Percentiles rank a stretch among this genome's conserved stretches.
Conservation (phyloP, 148 eudicot genomes). For the Drosera capensis region DNA sequence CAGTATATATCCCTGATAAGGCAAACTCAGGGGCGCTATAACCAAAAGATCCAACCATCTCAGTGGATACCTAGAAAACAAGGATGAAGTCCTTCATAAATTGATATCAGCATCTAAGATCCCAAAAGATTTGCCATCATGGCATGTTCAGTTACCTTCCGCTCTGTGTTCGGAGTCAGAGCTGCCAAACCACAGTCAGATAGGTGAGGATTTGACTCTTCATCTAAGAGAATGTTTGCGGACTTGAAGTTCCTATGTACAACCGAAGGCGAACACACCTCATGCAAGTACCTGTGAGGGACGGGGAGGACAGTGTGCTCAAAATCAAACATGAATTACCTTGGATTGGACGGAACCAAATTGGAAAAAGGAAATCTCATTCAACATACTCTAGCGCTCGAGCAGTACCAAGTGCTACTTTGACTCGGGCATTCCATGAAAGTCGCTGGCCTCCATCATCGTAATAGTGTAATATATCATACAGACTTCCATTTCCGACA, state of each 20-base stretch:
- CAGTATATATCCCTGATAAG: slow-evolving; percentile 87
- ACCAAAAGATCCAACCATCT: slow-evolving; percentile 92
- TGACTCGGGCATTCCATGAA: slow-evolving; percentile 77
- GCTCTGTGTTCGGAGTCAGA: slow-evolving; percentile 75
- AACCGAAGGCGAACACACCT: slow-evolving; percentile 56
- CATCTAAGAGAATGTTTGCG: slow-evolving; percentile 67
- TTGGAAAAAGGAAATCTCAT: neutral
- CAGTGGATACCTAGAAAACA: slow-evolving; percentile 57
- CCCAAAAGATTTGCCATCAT: neutral
- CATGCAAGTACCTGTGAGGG: slow-evolving; percentile 68
- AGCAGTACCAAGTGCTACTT: slow-evolving; percentile 69
- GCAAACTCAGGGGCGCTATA: slow-evolving; percentile 99
- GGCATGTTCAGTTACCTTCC: slow-evolving; percentile 36
- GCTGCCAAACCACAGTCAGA: slow-evolving; percentile 87
- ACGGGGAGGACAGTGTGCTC: neutral
- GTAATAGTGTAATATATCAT: slow-evolving; percentile 53
- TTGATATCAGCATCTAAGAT: neutral
- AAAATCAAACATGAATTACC: slow-evolving; percentile 5
- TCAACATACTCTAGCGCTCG: slow-evolving; percentile 55
- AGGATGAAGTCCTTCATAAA: neutral
- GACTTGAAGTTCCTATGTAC: slow-evolving; percentile 83
- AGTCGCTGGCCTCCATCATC: slow-evolving; percentile 38
- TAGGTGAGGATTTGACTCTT: slow-evolving; percentile 43
- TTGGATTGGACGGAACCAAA: neutral
- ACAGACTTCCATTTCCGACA: slow-evolving; percentile 50